Base-by-base conservation (phyloP, 805 yeast species). In the Teunomyces pallodes region DNA sequence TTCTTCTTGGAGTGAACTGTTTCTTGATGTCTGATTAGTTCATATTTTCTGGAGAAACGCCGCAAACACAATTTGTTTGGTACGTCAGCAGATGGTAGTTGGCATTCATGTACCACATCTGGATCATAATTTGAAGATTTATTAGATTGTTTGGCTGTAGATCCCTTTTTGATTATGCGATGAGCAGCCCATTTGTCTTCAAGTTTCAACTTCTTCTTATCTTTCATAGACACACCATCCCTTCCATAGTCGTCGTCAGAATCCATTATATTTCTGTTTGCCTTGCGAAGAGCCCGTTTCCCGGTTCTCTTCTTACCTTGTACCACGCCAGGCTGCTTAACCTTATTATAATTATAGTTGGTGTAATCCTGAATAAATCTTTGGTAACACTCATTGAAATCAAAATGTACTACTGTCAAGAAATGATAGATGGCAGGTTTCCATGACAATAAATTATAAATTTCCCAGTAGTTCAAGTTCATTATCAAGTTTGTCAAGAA, bases 1-100 rank as follows among this genome's bases (percentile, higher is more conserved):
- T 92, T 86, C 64, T 85, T 86, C 42, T 87, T 77, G 1, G 97
- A 94, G 66, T 92, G 99, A 46, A 92, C 91, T 0, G 98, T 94
- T 60, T 92, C 96, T 66, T 92, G 97, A 67, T 92, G 99, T 58
- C 99, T 81, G 24, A 91, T 86, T 60, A 92, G 75, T 71, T 92
- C 99, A 64, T 92, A 92, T 14, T 97, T 96, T 45, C 78, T 59
- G 17, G 76, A 70, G 52, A 74, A 74, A 27, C 77, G 58, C 42
- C 78, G 68, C 51, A 71, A 59, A 49, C 78, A 74, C 44, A 69
- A 51, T 51, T 65, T 65, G 32, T 64, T 60, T 3, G 75, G 72
- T 42, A 70, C 76, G 45, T 72, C 78, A 4, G 76, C 69, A 1
- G 75, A 69, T 3, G 77, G 72, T 31, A 74, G 60, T 50, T 70